phyloP scores from a whole-genome alignment of 345 rosid genomes.

The Trapa incisa region DNA sequence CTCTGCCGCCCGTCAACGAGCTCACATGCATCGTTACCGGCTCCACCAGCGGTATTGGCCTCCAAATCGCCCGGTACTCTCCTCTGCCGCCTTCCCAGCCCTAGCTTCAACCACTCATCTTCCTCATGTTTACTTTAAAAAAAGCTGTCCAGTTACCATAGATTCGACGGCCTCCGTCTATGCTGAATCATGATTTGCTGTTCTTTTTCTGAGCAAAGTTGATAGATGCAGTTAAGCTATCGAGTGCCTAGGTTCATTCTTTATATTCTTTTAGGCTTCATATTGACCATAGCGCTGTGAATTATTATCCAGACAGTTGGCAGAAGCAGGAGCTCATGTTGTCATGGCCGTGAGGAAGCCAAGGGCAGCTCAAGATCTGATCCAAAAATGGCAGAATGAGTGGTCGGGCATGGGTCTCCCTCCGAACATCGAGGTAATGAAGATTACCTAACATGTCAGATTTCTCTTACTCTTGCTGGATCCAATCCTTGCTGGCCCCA shows the following conservation, averaged over 20 bases:
- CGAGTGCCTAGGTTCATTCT: background rate
- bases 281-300: background rate
- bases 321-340: slow-evolving; percentile 93
- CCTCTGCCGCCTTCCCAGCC: no score
- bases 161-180: no score
- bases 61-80: slow-evolving; percentile 59
- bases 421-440: slow-evolving; percentile 58
- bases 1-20: slow-evolving; percentile 65
- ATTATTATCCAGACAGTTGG: slow-evolving; percentile 56
- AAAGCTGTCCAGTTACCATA: background rate
- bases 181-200: no score
- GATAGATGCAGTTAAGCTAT: background rate
- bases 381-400: slow-evolving; percentile 72
- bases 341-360: slow-evolving; percentile 94
- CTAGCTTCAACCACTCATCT: background rate
- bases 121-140: background rate
- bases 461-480: background rate
- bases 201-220: background rate
- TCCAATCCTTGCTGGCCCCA: background rate
- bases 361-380: slow-evolving; percentile 57
- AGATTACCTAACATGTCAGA: background rate
- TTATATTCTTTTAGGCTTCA: background rate
- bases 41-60: slow-evolving; percentile 96
- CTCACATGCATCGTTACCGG: slow-evolving; percentile 89
- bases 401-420: slow-evolving; percentile 64